Evolutionary conservation across 2,329 filamentous ascomycete genomes (phyloP).

Genomic region (Curvularia sp.): DNA sequence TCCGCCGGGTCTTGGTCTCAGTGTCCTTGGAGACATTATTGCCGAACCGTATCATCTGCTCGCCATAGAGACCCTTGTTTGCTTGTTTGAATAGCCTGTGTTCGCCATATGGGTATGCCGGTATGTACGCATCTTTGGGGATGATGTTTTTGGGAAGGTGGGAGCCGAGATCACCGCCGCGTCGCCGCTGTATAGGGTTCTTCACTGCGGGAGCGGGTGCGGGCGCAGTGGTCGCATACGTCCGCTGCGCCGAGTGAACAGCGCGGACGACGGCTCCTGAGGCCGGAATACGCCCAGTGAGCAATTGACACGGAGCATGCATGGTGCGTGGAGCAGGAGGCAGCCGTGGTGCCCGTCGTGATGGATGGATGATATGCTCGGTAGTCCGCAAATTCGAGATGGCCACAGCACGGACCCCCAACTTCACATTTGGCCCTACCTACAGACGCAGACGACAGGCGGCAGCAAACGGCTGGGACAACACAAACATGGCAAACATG

Average conservation of each 20-base stretch:
- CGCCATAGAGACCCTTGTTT: slow-evolving; percentile 76
- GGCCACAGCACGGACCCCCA: slow-evolving; percentile 10
- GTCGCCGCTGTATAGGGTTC: slow-evolving; percentile 38
- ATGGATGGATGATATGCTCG: slow-evolving; percentile 25
- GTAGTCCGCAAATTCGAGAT: slow-evolving; percentile 36
- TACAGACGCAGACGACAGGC: slow-evolving; percentile 11
- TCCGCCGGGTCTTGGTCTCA: slow-evolving; percentile 73
- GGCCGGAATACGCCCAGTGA: slow-evolving; percentile 32
- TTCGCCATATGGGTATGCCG: slow-evolving; percentile 74
- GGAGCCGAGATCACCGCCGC: slow-evolving; percentile 46
- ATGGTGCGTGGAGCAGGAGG: slow-evolving; percentile 26
- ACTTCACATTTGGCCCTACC: slow-evolving; percentile 6
- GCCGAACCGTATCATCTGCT: slow-evolving; percentile 75
- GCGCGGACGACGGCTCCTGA: slow-evolving; percentile 20
- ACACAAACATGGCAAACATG: slow-evolving; percentile 20
- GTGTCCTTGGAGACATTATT: slow-evolving; percentile 75
- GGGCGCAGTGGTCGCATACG: slow-evolving; percentile 37
- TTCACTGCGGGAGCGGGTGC: slow-evolving; percentile 25
- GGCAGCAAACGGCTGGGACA: background rate
- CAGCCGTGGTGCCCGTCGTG: slow-evolving; percentile 26
- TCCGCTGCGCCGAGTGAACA: slow-evolving; percentile 30
- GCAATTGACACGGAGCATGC: slow-evolving; percentile 42
- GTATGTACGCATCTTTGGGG: slow-evolving; percentile 42
- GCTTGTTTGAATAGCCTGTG: slow-evolving; percentile 79
- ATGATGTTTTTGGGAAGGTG: slow-evolving; percentile 48